A percentile compares a stretch with the other conserved stretches of the same genome.
Conservation (phyloP, 2,329 filamentous ascomycete species). For the Zasmidium angulare region DNA sequence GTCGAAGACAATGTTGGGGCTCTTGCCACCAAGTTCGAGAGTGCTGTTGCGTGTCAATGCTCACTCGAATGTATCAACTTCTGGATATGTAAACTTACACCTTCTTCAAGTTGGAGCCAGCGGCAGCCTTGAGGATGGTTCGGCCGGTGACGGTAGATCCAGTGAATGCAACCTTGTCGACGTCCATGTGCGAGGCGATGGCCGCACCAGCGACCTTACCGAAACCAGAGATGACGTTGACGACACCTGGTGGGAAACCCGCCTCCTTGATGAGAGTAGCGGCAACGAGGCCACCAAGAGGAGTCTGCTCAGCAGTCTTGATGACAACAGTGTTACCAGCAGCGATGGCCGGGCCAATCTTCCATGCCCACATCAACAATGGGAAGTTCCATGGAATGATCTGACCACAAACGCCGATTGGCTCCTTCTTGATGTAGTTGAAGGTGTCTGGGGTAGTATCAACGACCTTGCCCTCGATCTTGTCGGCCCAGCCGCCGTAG, state of each 20-base stretch:
- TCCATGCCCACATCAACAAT: constrained; percentile 57
- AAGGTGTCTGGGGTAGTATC: constrained; percentile 76
- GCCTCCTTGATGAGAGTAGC: constrained; percentile 69
- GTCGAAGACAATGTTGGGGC: constrained; percentile 76
- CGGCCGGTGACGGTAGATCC: constrained; percentile 73
- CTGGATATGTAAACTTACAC: constrained; percentile 40
- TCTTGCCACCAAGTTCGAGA: constrained; percentile 77
- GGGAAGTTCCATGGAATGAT: constrained; percentile 64
- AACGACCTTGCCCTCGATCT: constrained; percentile 84
- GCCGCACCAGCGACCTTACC: constrained; percentile 77
- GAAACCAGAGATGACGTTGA: constrained; percentile 71
- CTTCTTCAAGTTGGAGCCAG: constrained; percentile 76
- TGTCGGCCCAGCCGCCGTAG: constrained; percentile 89
- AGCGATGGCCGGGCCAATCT: constrained; percentile 72
- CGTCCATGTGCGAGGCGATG: constrained; percentile 72
- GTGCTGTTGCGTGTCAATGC: constrained; percentile 43
- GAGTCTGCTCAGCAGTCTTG: constrained; percentile 76
- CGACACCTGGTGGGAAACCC: constrained; percentile 73
- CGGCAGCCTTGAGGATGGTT: constrained; percentile 77
- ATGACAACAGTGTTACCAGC: constrained; percentile 71
- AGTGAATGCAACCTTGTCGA: constrained; percentile 83
- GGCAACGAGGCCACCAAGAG: constrained; percentile 66
- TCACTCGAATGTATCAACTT: neutral
- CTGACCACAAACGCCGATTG: constrained; percentile 68
- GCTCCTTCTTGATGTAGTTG: constrained; percentile 80